Evolutionary conservation across 495 filamentous ascomycete species (phyloP), one percentile per base, ranked within the genome.

Genomic region (Achaetomiella virescens): DNA sequence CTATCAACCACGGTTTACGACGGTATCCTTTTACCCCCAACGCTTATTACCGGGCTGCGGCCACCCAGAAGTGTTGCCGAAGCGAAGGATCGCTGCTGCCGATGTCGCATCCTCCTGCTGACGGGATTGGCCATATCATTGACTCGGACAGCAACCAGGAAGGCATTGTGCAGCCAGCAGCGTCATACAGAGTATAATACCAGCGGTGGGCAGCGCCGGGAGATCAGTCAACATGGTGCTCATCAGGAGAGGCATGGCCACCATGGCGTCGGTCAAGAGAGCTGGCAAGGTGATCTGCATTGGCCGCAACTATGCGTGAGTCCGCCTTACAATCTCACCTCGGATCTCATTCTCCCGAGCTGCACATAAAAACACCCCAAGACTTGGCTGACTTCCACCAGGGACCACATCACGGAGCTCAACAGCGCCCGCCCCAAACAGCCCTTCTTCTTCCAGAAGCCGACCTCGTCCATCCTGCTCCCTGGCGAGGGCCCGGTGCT

Each of bases 381-480:
- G 20, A 11, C 0, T 22, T 37, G 25, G 31, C 61, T 66, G 50
- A 70, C 64, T 57, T 56, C 45, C 38, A 52, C 52, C 70, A 95
- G 90, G 70, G 92, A 96, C 75, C 93, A 99, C 73, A 86, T 97
- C 64, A 79, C 84, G 62, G 93, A 99, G 78, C 81, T 99, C 62
- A 90, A 89, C 76, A 95, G 84, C 70, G 75, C 79, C 53, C 78
- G 81, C 42, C 91, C 93, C 52, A 90, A 88, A 70, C 88, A 95
- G 67, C 93, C 95, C 6, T 97, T 99, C 75, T 99, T 95, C 84
- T 99, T 99, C 82, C 81, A 96, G 57, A 99, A 99, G 79, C 95
- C 93, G 6, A 67, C 90, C 0, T 84, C 84, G 51, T 84, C 90
- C 17, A 85, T 99, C 58, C 81, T 96, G 1, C 78, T 84, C 15